Evolutionary conservation across 148 eudicot species (phyloP), one percentile per base, ranked within the genome.

Genomic region (Fallopia convolvulus): DNA sequence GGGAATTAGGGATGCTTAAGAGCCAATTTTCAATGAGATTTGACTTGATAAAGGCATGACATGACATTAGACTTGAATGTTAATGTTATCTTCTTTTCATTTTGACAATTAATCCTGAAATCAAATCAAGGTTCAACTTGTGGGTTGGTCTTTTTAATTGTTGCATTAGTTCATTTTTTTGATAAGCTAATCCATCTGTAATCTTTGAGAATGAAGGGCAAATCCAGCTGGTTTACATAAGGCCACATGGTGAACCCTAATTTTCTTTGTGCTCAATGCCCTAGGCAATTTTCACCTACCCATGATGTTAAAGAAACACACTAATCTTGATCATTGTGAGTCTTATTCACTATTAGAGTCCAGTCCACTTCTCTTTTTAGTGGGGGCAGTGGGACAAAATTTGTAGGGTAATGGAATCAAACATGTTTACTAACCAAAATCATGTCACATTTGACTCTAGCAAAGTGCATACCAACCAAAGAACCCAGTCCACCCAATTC

Each of bases 161-260:
- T 61, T 61, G 70, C 39, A 30, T 58, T 58, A 58, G 65, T 20
- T 58, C 30, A 58, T 58, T 20, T 58, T 20, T 21, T 30, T 63
- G 18, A 3, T 21, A 55, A 61, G 36, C 68, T 26, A 61, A 61
- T 30, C 36, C 33, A 61, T 61, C 13, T 20, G 3, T 36, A 36
- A 9, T 61, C 36, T 8, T 4, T 23, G 36, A 21, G 68, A 61
- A 61, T 8, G 42, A 21, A 68, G n/a, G 71, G 71, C 1, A 36
- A 68, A 68, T 68, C 72, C 72, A 68, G 72, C 44, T 68, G 72
- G 72, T 68, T 68, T 15, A n/a, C 72, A 13, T 68, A 68, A 33
- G 15, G 26, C 14, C 18, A 65, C 71, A 65, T 30, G 71, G 18
- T 32, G n/a, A 65, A 63, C 36, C 70, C 17, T 11, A 63, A 60